A percentile compares a stretch with the other conserved stretches of the same genome.
Evolutionary conservation across 805 yeast genomes (phyloP).

Genomic region (Monosporozyma unispora): DNA sequence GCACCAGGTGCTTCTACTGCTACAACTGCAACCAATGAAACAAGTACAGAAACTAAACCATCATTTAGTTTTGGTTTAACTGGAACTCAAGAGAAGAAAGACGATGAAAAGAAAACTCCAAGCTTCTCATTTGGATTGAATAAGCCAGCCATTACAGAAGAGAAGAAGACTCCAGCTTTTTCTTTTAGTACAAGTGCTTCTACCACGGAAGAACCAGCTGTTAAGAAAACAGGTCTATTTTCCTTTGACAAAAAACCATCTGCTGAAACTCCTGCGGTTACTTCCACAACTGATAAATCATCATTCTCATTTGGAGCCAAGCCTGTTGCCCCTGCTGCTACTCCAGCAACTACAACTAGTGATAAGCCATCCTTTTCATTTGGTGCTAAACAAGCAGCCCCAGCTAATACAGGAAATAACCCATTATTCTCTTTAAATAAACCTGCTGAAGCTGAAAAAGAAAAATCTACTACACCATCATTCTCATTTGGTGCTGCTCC

Average conservation of each 20-base stretch:
- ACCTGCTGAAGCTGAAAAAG: background rate
- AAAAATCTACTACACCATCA: background rate
- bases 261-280: background rate
- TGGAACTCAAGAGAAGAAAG: background rate
- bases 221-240: background rate
- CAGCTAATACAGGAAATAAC: slow-evolving; percentile 2
- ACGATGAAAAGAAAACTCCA: slow-evolving; percentile 1
- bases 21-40: no score
- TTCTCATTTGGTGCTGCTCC: slow-evolving; percentile 6
- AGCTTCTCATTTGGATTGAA: slow-evolving; percentile 1
- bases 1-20: background rate
- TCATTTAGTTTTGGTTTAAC: slow-evolving; percentile 8
- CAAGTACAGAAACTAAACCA: slow-evolving; percentile 5
- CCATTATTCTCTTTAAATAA: slow-evolving; percentile 10
- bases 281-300: background rate
- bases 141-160: background rate
- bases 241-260: background rate
- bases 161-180: background rate
- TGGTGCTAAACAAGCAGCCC: slow-evolving; percentile 1
- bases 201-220: background rate
- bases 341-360: background rate
- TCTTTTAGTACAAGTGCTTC: background rate
- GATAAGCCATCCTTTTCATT: slow-evolving; percentile 1
- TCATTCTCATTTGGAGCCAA: background rate
- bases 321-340: background rate